Percentiles rank a stretch among this genome's conserved stretches.
Evolutionary conservation across 129 eudicot genomes (phyloP).

Genomic region (Dittrichia graveolens): DNA sequence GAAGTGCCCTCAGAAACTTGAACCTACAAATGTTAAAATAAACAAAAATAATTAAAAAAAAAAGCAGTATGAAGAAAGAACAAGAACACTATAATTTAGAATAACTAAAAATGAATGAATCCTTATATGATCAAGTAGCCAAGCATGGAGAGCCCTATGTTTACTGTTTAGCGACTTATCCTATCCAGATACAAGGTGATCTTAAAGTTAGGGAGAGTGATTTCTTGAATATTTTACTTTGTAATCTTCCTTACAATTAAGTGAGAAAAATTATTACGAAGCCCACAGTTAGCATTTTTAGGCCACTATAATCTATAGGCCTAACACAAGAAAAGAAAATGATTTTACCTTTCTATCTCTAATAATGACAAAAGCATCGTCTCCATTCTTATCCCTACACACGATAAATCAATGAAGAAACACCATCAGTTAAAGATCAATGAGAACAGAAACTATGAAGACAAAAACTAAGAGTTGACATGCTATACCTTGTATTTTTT

Average conservation of each 20-base stretch:
- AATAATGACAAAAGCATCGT: slow-evolving; percentile 40
- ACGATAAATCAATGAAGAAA: not conserved
- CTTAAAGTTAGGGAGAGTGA: not conserved
- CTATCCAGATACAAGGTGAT: not conserved
- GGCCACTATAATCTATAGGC: slow-evolving; percentile 2
- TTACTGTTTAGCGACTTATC: not conserved
- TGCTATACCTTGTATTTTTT: slow-evolving; percentile 38
- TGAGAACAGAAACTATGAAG: not conserved
- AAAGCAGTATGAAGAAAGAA: not conserved
- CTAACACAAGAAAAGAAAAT: slow-evolving; percentile 5
- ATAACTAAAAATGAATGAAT: not conserved
- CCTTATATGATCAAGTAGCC: not conserved
- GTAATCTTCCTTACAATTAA: not conserved
- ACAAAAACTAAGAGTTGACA: slow-evolving; percentile 16
- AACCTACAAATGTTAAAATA: slow-evolving; percentile 41
- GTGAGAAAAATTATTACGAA: not conserved
- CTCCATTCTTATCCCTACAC: slow-evolving; percentile 52
- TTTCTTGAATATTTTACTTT: not conserved
- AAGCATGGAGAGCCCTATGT: not conserved
- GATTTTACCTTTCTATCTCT: slow-evolving; percentile 62
- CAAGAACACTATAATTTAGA: not conserved
- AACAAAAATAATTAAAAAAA: not conserved
- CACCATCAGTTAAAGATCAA: slow-evolving; percentile 21
- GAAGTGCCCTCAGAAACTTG: slow-evolving; percentile 55
- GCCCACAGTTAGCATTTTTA: not conserved